phyloP scores from a whole-genome alignment of 169 alveolate genomes.

The Eimeria praecox region DNA sequence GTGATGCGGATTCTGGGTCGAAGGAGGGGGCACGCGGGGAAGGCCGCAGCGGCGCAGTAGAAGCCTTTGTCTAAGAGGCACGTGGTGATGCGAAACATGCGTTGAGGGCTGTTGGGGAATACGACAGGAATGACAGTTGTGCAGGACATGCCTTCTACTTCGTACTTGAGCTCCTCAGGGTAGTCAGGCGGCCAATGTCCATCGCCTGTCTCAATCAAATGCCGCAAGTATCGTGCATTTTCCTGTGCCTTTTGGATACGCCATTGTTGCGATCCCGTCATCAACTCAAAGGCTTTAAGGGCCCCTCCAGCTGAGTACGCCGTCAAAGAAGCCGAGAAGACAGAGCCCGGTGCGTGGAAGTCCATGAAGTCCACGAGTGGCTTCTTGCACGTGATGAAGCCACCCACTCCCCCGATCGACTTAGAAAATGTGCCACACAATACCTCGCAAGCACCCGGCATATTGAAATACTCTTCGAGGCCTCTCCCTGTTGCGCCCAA shows the following conservation, averaged over 20 bases:
- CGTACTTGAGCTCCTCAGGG: constrained; percentile 85
- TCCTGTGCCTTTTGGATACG: constrained; percentile 84
- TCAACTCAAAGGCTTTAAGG: constrained; percentile 87
- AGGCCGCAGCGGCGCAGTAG: constrained; percentile 87
- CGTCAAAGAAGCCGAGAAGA: constrained; percentile 90
- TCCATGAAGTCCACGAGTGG: constrained; percentile 88
- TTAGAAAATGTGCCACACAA: constrained; percentile 90
- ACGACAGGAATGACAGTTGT: constrained; percentile 89
- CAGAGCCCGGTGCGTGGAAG: constrained; percentile 88
- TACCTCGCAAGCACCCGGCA: constrained; percentile 87
- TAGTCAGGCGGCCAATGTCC: constrained; percentile 88
- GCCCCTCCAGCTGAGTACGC: constrained; percentile 90
- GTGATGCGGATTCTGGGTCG: constrained; percentile 88
- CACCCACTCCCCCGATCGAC: constrained; percentile 89
- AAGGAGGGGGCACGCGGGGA: constrained; percentile 89
- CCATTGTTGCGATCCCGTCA: constrained; percentile 86
- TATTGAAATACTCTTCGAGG: constrained; percentile 87
- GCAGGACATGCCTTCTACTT: constrained; percentile 87
- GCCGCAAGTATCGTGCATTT: constrained; percentile 85
- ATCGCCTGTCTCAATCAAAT: constrained; percentile 84
- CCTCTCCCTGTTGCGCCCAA: constrained; percentile 94
- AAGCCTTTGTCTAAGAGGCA: constrained; percentile 82
- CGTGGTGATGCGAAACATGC: constrained; percentile 84
- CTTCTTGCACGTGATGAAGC: constrained; percentile 87
- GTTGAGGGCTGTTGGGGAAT: constrained; percentile 87